These are phyloP conservation scores for Castanopsis chinensis DNA, from an alignment of 306 rosid genomes.

Conservation along the genomic window DNA sequence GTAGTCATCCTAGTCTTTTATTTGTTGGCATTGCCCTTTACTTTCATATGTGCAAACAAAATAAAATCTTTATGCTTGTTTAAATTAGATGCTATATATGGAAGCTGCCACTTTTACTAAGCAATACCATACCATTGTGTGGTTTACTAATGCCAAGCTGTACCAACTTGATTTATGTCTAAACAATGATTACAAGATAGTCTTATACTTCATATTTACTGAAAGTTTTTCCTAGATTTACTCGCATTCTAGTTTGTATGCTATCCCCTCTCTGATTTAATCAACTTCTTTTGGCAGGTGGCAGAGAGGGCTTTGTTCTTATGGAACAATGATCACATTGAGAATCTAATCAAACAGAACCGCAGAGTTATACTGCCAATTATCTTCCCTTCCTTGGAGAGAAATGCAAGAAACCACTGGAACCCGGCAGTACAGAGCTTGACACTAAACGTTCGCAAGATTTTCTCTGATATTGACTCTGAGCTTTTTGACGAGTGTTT, in stretches of 20 bases:
- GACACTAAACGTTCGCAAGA: slow-evolving; percentile 81
- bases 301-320: slow-evolving; percentile 96
- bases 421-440: slow-evolving; percentile 91
- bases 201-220: background rate
- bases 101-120: background rate
- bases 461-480: slow-evolving; percentile 68
- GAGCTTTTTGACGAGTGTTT: slow-evolving; percentile 78
- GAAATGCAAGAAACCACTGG: slow-evolving; percentile 80
- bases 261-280: background rate
- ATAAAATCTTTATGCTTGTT: background rate
- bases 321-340: slow-evolving; percentile 92
- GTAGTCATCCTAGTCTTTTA: background rate
- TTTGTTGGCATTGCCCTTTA: background rate
- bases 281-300: slow-evolving; percentile 55
- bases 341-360: slow-evolving; percentile 77
- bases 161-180: background rate
- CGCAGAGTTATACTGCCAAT: slow-evolving; percentile 71
- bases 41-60: background rate
- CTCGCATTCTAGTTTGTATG: background rate
- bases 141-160: background rate
- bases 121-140: background rate
- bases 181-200: background rate
- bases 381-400: slow-evolving; percentile 80
- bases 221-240: background rate
- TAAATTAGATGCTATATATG: background rate